Percentiles rank a stretch among this genome's conserved stretches.
Evolutionary conservation across 345 rosid genomes (phyloP).

Genomic region (Psidium friedrichsthalianum): DNA sequence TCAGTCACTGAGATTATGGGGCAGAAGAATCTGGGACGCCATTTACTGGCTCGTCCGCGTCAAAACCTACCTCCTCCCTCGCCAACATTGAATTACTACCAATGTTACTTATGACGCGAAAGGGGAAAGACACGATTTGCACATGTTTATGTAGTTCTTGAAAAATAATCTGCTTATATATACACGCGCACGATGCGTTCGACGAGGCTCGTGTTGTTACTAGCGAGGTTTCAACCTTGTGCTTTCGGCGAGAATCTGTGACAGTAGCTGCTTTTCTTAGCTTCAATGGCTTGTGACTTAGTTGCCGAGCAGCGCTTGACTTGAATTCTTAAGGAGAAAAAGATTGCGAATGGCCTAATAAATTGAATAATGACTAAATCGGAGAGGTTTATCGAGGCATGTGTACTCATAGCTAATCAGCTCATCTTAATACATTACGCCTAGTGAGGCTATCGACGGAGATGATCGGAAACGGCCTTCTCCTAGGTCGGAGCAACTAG

Average conservation of each 20-base stretch:
- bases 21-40: background rate
- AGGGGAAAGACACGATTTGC: background rate
- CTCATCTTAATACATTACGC: background rate
- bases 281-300: background rate
- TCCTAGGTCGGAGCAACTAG: background rate
- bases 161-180: background rate
- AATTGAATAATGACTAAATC: background rate
- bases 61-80: background rate
- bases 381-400: background rate
- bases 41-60: background rate
- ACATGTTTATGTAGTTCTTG: background rate
- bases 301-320: background rate
- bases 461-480: background rate
- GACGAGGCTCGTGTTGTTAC: background rate
- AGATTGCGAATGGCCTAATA: background rate
- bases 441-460: background rate
- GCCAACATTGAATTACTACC: background rate
- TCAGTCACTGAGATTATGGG: background rate
- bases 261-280: background rate
- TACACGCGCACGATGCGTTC: background rate
- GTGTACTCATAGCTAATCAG: background rate
- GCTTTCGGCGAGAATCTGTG: background rate
- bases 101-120: background rate
- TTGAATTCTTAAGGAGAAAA: background rate
- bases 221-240: background rate